These are phyloP conservation scores for Fomitopsis serialis DNA, from an alignment of 768 basidiomycete genomes.

Conservation along the genomic window DNA sequence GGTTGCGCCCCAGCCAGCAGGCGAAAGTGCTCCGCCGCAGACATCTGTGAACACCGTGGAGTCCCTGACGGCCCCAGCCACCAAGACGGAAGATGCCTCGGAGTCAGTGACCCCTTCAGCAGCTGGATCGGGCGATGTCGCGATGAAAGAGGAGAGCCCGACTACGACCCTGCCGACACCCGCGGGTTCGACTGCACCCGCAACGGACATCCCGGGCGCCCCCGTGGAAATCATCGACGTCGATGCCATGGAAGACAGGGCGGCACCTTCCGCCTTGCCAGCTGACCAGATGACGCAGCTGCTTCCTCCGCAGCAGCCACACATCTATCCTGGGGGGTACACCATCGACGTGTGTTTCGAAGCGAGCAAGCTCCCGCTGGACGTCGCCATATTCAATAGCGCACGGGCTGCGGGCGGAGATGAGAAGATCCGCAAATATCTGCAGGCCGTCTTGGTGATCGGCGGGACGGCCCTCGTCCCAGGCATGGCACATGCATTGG, in stretches of 20 bases:
- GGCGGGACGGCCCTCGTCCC: slow-evolving; percentile 80
- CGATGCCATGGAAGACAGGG: slow-evolving; percentile 16
- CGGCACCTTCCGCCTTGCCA: slow-evolving; percentile 2
- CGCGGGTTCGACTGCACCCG: slow-evolving; percentile 14
- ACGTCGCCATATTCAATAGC: slow-evolving; percentile 91
- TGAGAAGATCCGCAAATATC: slow-evolving; percentile 85
- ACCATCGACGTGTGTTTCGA: slow-evolving; percentile 78
- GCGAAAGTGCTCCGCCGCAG: neutral
- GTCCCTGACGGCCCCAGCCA: neutral
- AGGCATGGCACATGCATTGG: slow-evolving; percentile 80
- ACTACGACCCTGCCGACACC: slow-evolving; percentile 10
- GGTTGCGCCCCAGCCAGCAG: slow-evolving; percentile 7
- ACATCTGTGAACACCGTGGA: neutral
- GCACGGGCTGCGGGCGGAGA: slow-evolving; percentile 83
- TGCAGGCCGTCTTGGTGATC: slow-evolving; percentile 82
- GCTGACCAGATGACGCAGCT: slow-evolving; percentile 26
- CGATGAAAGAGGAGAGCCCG: slow-evolving; percentile 4
- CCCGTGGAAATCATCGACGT: slow-evolving; percentile 45
- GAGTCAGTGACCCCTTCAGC: neutral
- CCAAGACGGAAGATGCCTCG: slow-evolving; percentile 1
- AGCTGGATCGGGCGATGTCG: slow-evolving; percentile 11
- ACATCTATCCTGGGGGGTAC: slow-evolving; percentile 34
- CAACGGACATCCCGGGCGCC: slow-evolving; percentile 21
- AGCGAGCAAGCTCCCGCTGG: slow-evolving; percentile 85
- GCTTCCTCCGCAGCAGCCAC: slow-evolving; percentile 21